These are phyloP conservation scores for Talaromyces islandicus DNA, from an alignment of 2,329 filamentous ascomycete species.

Conservation along the genomic window DNA sequence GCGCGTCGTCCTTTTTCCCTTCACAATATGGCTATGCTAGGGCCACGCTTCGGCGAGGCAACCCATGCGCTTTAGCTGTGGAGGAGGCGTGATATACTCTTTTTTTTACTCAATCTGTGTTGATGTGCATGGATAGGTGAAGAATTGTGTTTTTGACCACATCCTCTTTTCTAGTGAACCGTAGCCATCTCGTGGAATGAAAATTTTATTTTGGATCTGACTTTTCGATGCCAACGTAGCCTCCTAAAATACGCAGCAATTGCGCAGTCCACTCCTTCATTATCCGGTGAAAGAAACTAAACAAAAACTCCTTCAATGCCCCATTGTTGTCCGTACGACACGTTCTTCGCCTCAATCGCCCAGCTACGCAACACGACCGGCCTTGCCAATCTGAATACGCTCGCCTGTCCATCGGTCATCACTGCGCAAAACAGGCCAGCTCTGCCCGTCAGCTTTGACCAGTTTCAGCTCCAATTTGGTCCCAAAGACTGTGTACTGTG, in stretches of 20 bases:
- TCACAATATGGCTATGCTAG: constrained; percentile 40
- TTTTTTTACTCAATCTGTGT: neutral
- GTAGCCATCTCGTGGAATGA: neutral
- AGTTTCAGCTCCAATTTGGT: constrained; percentile 83
- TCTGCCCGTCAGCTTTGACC: constrained; percentile 64
- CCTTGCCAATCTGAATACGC: constrained; percentile 83
- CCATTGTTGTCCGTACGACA: neutral
- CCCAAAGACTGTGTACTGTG: constrained; percentile 73
- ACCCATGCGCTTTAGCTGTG: constrained; percentile 42
- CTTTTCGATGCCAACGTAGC: neutral
- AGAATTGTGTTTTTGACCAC: neutral
- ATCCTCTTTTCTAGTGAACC: neutral
- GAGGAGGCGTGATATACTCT: constrained; percentile 40
- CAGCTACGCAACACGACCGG: constrained; percentile 50
- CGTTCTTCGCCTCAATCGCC: neutral
- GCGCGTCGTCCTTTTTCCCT: constrained; percentile 41
- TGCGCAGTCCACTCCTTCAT: neutral
- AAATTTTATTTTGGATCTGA: neutral
- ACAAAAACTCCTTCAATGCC: constrained; percentile 11
- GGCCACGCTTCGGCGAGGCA: constrained; percentile 28
- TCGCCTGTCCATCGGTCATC: constrained; percentile 69
- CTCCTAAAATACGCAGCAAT: neutral
- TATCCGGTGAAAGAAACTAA: neutral
- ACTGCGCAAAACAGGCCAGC: constrained; percentile 79
- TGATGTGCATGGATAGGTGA: neutral